Conservation (phyloP, 2,329 filamentous ascomycete genomes). For the Botrytis cinerea region DNA sequence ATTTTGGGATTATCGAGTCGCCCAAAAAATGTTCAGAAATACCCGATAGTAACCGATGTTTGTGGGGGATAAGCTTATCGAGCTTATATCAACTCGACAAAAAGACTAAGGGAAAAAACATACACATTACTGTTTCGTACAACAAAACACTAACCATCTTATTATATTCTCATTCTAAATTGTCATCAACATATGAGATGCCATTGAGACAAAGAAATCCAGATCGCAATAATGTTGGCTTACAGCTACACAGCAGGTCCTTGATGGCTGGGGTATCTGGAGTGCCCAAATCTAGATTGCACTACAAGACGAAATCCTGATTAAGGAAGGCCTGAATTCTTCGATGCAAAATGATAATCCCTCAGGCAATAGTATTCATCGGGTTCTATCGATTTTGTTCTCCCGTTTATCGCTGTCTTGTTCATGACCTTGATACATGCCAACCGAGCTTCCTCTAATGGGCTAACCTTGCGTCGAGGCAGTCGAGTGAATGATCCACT, state of each 20-base stretch:
- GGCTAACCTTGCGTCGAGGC: not conserved
- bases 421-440: not conserved
- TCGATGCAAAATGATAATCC: not conserved
- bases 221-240: not conserved
- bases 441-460: not conserved
- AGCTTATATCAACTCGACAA: not conserved
- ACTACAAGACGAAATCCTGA: not conserved
- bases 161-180: too few species aligned
- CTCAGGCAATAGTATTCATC: not conserved
- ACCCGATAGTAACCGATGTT: slow-evolving; percentile 15
- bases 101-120: not conserved
- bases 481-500: not conserved
- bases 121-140: not conserved
- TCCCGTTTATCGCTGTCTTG: not conserved
- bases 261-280: not conserved
- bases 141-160: not conserved
- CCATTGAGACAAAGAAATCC: not conserved
- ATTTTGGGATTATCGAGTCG: not conserved
- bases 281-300: not conserved
- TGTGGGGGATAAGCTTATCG: not conserved
- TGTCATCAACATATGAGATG: not conserved
- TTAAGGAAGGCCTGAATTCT: not conserved
- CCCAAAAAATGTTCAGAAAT: slow-evolving; percentile 3
- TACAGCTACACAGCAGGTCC: not conserved
- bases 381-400: not conserved